Evolutionary conservation across 1,139 yeast species (phyloP).

Genomic region (Taphrina deformans): DNA sequence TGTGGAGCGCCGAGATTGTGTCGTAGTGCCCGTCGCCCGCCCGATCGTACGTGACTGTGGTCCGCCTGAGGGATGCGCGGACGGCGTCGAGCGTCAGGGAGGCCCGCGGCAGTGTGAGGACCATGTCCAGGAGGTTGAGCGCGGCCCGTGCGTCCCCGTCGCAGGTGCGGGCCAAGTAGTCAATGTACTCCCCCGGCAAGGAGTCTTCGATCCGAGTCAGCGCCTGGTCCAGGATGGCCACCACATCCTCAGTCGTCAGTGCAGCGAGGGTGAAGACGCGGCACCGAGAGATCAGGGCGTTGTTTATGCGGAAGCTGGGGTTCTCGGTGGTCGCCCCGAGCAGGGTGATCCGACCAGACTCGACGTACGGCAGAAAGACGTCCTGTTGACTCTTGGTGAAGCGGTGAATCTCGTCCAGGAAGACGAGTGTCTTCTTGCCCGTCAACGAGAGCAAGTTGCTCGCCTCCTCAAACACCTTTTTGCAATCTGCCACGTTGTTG

Average conservation of each 20-base stretch:
- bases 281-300: conserved; percentile 84
- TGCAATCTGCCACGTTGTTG: conserved; percentile 67
- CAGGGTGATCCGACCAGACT: conserved; percentile 48
- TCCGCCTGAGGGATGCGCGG: conserved; percentile 50
- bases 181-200: conserved; percentile 54
- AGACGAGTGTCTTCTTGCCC: conserved; percentile 70
- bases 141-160: conserved; percentile 90
- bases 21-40: conserved; percentile 93
- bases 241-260: conserved; percentile 57
- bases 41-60: conserved; percentile 74
- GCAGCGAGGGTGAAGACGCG: conserved; percentile 80
- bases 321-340: conserved; percentile 98
- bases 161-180: conserved; percentile 71
- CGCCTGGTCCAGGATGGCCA: conserved; percentile 62
- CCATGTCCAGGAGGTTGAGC: conserved; percentile 68
- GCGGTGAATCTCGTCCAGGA: conserved; percentile 90
- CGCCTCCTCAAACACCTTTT: conserved; percentile 72
- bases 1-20: conserved; percentile 80
- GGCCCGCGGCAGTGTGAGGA: conserved; percentile 40
- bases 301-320: conserved; percentile 86
- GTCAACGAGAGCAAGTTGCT: conserved; percentile 65
- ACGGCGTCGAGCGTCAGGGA: conserved; percentile 45
- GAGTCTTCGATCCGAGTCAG: conserved; percentile 38
- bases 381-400: conserved; percentile 83
- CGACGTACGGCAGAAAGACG: conserved; percentile 55